A percentile compares a stretch with the other conserved stretches of the same genome.
These are phyloP conservation scores for Colletotrichum godetiae DNA, from an alignment of 2,329 filamentous ascomycete genomes.

Conservation along the genomic window DNA sequence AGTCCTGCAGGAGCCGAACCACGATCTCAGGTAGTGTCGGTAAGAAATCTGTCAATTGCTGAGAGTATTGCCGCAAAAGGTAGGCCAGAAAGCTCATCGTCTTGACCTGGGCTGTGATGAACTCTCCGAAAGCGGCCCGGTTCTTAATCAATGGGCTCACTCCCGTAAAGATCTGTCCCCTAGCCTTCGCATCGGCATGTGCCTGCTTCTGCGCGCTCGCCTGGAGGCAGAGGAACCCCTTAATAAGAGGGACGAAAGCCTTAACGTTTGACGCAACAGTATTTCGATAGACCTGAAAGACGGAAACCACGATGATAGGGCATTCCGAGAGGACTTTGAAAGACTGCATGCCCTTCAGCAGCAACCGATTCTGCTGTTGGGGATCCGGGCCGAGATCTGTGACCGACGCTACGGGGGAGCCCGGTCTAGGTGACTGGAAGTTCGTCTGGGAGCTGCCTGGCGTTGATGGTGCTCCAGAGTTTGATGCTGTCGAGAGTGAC, in stretches of 20 bases:
- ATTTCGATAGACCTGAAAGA: conserved; percentile 91
- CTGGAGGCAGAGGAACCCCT: conserved; percentile 87
- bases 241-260: conserved; percentile 93
- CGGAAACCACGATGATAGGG: conserved; percentile 97
- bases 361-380: conserved; percentile 82
- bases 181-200: conserved; percentile 84
- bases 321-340: conserved; percentile 99
- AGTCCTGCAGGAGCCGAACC: conserved; percentile 91
- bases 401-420: conserved; percentile 86
- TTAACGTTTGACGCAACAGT: conserved; percentile 88
- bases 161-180: conserved; percentile 87
- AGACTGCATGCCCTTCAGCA: conserved; percentile 95
- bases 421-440: conserved; percentile 89
- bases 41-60: conserved; percentile 88
- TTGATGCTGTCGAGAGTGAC: conserved; percentile 62
- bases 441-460: conserved; percentile 73
- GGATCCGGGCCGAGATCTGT: conserved; percentile 83
- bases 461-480: conserved; percentile 72
- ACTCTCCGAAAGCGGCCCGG: conserved; percentile 92
- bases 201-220: conserved; percentile 94
- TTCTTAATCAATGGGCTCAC: conserved; percentile 96
- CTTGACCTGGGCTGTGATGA: conserved; percentile 98
- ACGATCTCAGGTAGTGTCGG: conserved; percentile 88
- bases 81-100: conserved; percentile 99
- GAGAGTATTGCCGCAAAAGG: conserved; percentile 86